phyloP scores from a whole-genome alignment of 73 alveolate genomes.

The Paramecium caudatum region DNA sequence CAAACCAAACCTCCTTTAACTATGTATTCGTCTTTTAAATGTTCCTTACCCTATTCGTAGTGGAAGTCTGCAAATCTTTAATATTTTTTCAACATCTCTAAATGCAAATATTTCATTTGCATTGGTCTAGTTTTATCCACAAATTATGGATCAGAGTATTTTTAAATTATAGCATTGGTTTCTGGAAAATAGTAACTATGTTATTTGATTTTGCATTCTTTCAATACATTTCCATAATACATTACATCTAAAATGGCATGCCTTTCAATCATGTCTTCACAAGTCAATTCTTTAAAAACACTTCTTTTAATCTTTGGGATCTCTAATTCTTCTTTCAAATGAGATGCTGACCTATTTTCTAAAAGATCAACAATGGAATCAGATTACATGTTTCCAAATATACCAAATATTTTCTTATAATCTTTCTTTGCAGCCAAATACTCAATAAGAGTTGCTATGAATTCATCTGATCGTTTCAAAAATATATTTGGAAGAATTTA shows the following conservation, averaged over 20 bases:
- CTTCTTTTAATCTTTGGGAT: slow-evolving; percentile 62
- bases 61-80: slow-evolving; percentile 30
- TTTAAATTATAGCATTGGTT: slow-evolving; percentile 1
- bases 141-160: slow-evolving; percentile 72
- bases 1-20: background rate
- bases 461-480: slow-evolving; percentile 67
- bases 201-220: slow-evolving; percentile 53
- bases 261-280: slow-evolving; percentile 72
- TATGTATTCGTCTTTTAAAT: slow-evolving; percentile 44
- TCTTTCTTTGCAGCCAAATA: slow-evolving; percentile 70
- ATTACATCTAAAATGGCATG: slow-evolving; percentile 75
- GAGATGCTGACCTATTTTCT: slow-evolving; percentile 62
- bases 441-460: slow-evolving; percentile 68
- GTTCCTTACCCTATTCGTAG: slow-evolving; percentile 30
- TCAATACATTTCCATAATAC: slow-evolving; percentile 68
- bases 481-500: slow-evolving; percentile 73
- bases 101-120: slow-evolving; percentile 73
- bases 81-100: slow-evolving; percentile 71
- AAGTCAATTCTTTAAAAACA: slow-evolving; percentile 57
- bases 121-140: slow-evolving; percentile 11
- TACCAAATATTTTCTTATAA: slow-evolving; percentile 60
- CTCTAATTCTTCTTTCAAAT: slow-evolving; percentile 65
- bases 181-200: slow-evolving; percentile 37
- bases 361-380: slow-evolving; percentile 61
- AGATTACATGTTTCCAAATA: slow-evolving; percentile 67